phyloP scores from a whole-genome alignment of 768 basidiomycete genomes.

The Trametes meyenii region DNA sequence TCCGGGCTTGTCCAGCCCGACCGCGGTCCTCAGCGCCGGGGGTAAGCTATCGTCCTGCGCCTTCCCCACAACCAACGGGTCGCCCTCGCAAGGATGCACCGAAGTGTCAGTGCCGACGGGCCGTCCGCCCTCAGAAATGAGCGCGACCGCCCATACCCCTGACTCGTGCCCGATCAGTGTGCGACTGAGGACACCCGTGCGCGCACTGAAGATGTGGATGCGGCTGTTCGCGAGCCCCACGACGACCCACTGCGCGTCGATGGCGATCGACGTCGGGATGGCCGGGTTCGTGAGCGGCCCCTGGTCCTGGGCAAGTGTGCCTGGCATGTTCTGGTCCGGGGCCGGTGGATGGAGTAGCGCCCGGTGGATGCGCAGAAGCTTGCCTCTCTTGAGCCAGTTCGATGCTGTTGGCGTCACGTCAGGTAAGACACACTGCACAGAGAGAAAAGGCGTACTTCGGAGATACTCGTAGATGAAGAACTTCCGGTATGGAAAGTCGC shows the following conservation, averaged over 20 bases:
- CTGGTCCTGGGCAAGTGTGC: slow-evolving; percentile 9
- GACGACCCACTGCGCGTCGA: slow-evolving; percentile 83
- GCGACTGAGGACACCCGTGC: slow-evolving; percentile 72
- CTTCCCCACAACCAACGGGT: slow-evolving; percentile 14
- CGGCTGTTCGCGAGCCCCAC: slow-evolving; percentile 86
- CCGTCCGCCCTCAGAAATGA: slow-evolving; percentile 68
- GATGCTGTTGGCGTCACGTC: slow-evolving; percentile 50
- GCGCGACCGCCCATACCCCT: slow-evolving; percentile 92
- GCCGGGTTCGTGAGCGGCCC: slow-evolving; percentile 44
- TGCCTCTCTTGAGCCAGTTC: slow-evolving; percentile 80
- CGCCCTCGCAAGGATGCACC: slow-evolving; percentile 4
- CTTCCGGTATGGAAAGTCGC: slow-evolving; percentile 58
- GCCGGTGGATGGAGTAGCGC: slow-evolving; percentile 35
- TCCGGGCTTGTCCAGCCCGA: slow-evolving; percentile 11
- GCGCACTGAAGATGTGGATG: slow-evolving; percentile 84
- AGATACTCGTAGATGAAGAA: slow-evolving; percentile 76
- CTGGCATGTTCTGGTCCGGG: slow-evolving; percentile 8
- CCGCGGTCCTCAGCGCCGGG: slow-evolving; percentile 10
- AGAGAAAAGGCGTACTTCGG: slow-evolving; percentile 52
- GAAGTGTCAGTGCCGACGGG: slow-evolving; percentile 20
- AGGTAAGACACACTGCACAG: background rate
- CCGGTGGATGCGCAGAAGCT: slow-evolving; percentile 66
- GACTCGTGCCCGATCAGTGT: slow-evolving; percentile 83
- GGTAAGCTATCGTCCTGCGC: slow-evolving; percentile 16
- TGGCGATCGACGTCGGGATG: slow-evolving; percentile 84